These are phyloP conservation scores for Stagonosporopsis rhizophila DNA, from an alignment of 2,329 filamentous ascomycete species.

Conservation along the genomic window DNA sequence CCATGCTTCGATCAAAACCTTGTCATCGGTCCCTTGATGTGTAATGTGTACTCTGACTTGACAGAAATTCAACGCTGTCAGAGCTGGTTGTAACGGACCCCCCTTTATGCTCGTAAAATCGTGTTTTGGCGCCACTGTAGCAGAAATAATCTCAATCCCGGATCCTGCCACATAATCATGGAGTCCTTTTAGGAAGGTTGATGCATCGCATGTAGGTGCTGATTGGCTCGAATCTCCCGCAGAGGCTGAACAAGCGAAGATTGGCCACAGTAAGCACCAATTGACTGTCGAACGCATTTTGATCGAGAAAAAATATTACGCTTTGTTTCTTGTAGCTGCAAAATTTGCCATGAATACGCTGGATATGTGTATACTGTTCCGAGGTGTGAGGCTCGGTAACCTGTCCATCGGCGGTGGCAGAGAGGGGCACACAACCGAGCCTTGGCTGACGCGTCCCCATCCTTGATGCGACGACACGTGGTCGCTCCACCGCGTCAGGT, in stretches of 20 bases:
- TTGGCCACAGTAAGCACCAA: neutral
- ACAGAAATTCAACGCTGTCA: slow-evolving; percentile 31
- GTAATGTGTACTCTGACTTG: slow-evolving; percentile 31
- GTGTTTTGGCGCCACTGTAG: slow-evolving; percentile 18
- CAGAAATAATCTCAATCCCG: slow-evolving; percentile 22
- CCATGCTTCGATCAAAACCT: slow-evolving; percentile 39
- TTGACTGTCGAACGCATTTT: neutral
- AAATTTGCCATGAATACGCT: neutral
- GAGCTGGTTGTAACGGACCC: slow-evolving; percentile 10
- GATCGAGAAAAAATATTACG: neutral
- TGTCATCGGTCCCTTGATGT: slow-evolving; percentile 32
- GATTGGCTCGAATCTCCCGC: neutral
- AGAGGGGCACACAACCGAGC: slow-evolving; percentile 7
- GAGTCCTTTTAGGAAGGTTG: slow-evolving; percentile 12
- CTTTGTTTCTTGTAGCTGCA: neutral
- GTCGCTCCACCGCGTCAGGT: neutral
- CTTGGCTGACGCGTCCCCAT: neutral
- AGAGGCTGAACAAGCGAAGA: neutral
- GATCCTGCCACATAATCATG: neutral
- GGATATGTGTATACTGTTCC: neutral
- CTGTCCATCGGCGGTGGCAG: neutral
- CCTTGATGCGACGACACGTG: neutral
- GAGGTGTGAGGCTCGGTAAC: neutral
- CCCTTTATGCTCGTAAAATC: slow-evolving; percentile 24
- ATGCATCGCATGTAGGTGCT: slow-evolving; percentile 14